Evolutionary conservation across 306 rosid species (phyloP).

Genomic region (Quercus engelmannii): DNA sequence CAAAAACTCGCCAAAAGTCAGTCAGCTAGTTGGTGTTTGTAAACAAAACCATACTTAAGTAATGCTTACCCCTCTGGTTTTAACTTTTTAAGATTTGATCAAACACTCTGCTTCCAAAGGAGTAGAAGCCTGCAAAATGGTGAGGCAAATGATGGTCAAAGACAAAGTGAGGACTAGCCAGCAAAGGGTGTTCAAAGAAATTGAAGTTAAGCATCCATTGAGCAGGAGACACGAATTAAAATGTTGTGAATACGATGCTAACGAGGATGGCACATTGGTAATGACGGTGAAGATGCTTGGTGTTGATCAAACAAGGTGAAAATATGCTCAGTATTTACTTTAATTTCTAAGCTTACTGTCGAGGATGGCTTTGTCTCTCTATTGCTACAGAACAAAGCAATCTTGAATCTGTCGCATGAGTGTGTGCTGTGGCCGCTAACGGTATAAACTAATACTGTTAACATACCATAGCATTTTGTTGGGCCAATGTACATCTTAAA

Average conservation of each 20-base stretch:
- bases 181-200: conserved; percentile 16
- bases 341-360: conserved; percentile 12
- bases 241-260: conserved; percentile 33
- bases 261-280: conserved; percentile 36
- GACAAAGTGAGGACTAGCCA: conserved; percentile 12
- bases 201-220: background rate
- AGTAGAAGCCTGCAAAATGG: conserved; percentile 1
- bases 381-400: background rate
- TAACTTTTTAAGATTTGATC: background rate
- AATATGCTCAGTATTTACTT: conserved; percentile 1
- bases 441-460: background rate
- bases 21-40: background rate
- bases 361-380: background rate
- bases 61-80: background rate
- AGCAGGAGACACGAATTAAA: background rate
- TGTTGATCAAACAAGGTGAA: conserved; percentile 13
- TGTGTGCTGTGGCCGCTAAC: background rate
- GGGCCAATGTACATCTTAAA: background rate
- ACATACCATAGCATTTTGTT: background rate
- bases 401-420: background rate
- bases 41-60: background rate
- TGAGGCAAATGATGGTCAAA: background rate
- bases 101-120: background rate
- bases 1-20: background rate
- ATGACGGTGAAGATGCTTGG: conserved; percentile 29